These are phyloP conservation scores for Mycena leptocephala DNA, from an alignment of 768 basidiomycete genomes.

Conservation along the genomic window DNA sequence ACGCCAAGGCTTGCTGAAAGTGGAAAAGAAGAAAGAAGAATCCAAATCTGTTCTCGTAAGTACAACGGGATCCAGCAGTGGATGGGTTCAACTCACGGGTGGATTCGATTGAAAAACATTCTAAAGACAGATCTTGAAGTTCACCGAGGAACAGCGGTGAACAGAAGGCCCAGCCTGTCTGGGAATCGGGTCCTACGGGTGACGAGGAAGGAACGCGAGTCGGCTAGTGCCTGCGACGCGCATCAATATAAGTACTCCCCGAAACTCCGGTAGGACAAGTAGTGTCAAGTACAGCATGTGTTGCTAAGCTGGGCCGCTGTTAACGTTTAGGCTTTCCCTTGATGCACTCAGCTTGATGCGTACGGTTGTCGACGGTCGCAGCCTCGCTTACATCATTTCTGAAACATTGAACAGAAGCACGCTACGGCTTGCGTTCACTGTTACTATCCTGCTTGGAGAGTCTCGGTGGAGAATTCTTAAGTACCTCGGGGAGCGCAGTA, in stretches of 20 bases:
- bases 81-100: conserved; percentile 3
- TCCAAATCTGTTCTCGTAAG: conserved; percentile 9
- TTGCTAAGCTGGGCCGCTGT: conserved; percentile 8
- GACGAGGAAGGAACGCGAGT: conserved; percentile 29
- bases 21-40: conserved; percentile 23
- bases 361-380: not conserved
- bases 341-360: too few species aligned
- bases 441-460: too few species aligned
- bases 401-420: too few species aligned
- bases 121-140: conserved; percentile 23
- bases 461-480: too few species aligned
- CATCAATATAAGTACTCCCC: conserved; percentile 12
- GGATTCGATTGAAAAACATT: conserved; percentile 9
- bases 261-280: not conserved
- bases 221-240: not conserved
- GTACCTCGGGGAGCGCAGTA: too few species aligned
- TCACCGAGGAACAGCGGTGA: conserved; percentile 28
- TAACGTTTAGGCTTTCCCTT: not conserved
- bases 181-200: conserved; percentile 31
- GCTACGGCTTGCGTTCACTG: too few species aligned
- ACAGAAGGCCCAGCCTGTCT: conserved; percentile 34
- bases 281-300: not conserved
- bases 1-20: conserved; percentile 3
- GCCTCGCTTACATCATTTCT: too few species aligned
- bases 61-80: not conserved